phyloP scores from a whole-genome alignment of 73 alveolate genomes.

The Tetrahymena borealis region DNA sequence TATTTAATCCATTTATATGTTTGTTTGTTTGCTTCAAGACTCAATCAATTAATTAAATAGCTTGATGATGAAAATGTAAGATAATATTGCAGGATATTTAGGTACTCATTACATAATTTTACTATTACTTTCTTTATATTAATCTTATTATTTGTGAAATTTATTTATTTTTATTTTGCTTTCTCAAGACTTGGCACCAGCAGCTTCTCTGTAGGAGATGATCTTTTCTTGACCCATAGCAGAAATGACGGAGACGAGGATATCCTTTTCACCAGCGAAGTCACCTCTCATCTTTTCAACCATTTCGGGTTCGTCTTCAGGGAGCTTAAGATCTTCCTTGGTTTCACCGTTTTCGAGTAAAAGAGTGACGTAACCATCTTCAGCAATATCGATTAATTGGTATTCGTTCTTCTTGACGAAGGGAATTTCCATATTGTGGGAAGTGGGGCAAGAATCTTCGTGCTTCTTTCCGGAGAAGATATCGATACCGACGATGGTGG shows the following conservation, averaged over 20 bases:
- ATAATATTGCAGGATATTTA: background rate
- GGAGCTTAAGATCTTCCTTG: conserved; percentile 84
- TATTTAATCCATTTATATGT: background rate
- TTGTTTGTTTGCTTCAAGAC: background rate
- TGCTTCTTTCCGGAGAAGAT: conserved; percentile 79
- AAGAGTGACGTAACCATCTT: conserved; percentile 69
- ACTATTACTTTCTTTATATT: background rate
- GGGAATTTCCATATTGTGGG: conserved; percentile 88
- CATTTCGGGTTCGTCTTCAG: conserved; percentile 78
- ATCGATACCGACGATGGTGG: conserved; percentile 84
- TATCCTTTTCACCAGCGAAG: conserved; percentile 73
- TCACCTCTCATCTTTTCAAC: conserved; percentile 49
- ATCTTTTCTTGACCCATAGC: conserved; percentile 81
- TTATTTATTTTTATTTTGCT: background rate
- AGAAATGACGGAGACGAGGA: conserved; percentile 67
- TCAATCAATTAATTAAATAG: background rate
- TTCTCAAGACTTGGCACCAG: background rate
- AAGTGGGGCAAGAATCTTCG: conserved; percentile 85
- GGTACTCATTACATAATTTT: background rate
- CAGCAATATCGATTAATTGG: conserved; percentile 67
- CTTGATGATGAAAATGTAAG: no score
- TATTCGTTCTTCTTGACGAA: conserved; percentile 73
- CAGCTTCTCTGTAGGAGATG: conserved; percentile 71
- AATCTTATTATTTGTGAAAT: background rate
- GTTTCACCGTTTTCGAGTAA: conserved; percentile 78